A percentile compares a stretch with the other conserved stretches of the same genome.
Evolutionary conservation across 2,329 filamentous ascomycete species (phyloP).

Genomic region (Alternaria sp.): DNA sequence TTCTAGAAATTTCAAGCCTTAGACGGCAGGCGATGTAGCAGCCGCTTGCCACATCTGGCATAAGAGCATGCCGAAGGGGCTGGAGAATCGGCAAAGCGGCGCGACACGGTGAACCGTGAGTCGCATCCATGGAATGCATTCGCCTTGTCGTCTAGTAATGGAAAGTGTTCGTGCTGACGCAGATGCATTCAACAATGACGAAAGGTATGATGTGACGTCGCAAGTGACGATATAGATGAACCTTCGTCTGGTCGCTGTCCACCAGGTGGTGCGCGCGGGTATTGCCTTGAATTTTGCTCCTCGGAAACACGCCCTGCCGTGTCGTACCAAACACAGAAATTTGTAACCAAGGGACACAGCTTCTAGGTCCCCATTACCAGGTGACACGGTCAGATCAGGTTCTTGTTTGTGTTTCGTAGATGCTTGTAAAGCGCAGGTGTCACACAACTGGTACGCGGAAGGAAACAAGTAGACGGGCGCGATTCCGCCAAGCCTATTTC

Average conservation of each 20-base stretch:
- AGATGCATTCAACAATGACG: not conserved
- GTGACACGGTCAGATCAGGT: conserved; percentile 14
- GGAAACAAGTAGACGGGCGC: not conserved
- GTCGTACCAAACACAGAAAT: conserved; percentile 9
- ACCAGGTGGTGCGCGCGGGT: conserved; percentile 1
- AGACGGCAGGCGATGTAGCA: conserved; percentile 4
- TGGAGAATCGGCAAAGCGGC: conserved; percentile 8
- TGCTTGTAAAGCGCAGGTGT: not conserved
- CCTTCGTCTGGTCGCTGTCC: conserved; percentile 8
- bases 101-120: conserved; percentile 13
- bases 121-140: not conserved
- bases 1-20: conserved; percentile 6
- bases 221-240: conserved; percentile 5
- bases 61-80: conserved; percentile 2
- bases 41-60: conserved; percentile 8
- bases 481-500: conserved; percentile 7
- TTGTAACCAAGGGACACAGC: conserved; percentile 9
- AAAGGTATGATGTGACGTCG: conserved; percentile 6
- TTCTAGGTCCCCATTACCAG: conserved; percentile 5
- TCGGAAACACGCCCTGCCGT: conserved; percentile 1
- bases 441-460: not conserved
- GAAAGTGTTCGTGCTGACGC: conserved; percentile 4
- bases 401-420: not conserved
- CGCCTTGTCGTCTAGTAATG: conserved; percentile 6
- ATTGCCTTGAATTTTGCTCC: conserved; percentile 5